phyloP scores from a whole-genome alignment of 805 yeast genomes.

The Ogataea allantospora region DNA sequence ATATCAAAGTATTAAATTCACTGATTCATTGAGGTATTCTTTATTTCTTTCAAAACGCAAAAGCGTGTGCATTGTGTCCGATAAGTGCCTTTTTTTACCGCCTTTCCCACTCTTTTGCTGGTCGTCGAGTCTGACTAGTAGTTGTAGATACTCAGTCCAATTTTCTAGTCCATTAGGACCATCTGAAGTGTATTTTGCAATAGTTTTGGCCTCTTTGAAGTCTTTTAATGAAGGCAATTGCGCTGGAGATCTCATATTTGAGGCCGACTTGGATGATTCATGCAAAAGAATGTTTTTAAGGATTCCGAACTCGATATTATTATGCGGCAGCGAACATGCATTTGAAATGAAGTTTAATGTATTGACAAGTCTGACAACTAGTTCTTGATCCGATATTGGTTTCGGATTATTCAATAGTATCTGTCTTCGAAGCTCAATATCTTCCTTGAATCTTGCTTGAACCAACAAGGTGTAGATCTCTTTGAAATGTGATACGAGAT shows the following conservation, averaged over 20 bases:
- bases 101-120: too few species aligned
- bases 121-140: too few species aligned
- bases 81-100: not conserved
- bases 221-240: conserved; percentile 9
- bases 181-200: not conserved
- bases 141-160: too few species aligned
- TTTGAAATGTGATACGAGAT: conserved; percentile 9
- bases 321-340: conserved; percentile 17
- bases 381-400: conserved; percentile 11
- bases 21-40: conserved; percentile 23
- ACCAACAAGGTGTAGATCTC: conserved; percentile 10
- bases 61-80: conserved; percentile 10
- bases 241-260: conserved; percentile 1
- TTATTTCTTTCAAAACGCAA: conserved; percentile 23
- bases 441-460: conserved; percentile 24
- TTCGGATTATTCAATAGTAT: conserved; percentile 2
- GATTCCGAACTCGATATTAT: conserved; percentile 16
- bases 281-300: conserved; percentile 22
- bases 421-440: conserved; percentile 21
- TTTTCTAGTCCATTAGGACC: too few species aligned
- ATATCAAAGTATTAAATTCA: conserved; percentile 15
- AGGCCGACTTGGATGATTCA: conserved; percentile 22
- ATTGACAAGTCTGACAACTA: conserved; percentile 20
- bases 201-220: not conserved
- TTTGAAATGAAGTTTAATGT: conserved; percentile 29